These are phyloP conservation scores for Vitis riparia DNA, from an alignment of 164 flowering plant species.

Conservation along the genomic window DNA sequence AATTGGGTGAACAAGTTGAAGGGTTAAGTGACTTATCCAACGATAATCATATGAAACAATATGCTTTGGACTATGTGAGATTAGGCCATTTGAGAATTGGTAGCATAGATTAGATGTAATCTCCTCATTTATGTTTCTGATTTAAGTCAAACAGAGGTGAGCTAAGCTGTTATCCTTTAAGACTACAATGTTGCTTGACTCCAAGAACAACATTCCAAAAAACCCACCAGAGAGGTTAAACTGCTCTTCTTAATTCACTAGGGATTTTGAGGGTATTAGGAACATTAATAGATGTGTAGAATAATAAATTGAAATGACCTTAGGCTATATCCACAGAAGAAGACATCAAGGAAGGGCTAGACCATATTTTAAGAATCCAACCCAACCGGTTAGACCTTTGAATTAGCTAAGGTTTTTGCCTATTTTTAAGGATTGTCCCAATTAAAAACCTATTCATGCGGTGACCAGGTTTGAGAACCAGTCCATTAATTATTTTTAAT, in stretches of 20 bases:
- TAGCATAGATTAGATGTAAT: constrained; percentile 12
- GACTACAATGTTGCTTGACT: constrained; percentile 6
- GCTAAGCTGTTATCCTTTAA: background rate
- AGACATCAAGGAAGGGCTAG: too few relatives aligned
- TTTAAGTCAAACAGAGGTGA: constrained; percentile 14
- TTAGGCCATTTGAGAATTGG: constrained; percentile 6
- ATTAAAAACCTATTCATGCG: too few relatives aligned
- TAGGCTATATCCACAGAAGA: too few relatives aligned
- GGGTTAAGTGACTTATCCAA: constrained; percentile 6
- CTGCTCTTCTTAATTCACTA: constrained; percentile 9
- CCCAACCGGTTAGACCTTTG: too few relatives aligned
- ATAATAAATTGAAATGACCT: too few relatives aligned
- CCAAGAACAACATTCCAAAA: constrained; percentile 14
- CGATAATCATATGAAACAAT: background rate
- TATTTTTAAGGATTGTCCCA: too few relatives aligned
- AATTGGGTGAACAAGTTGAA: background rate
- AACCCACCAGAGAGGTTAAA: constrained; percentile 11
- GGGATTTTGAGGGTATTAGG: too few relatives aligned
- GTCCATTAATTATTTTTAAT: too few relatives aligned
- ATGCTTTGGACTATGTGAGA: background rate
- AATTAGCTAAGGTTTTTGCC: too few relatives aligned
- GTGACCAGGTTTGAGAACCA: too few relatives aligned
- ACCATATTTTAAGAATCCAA: too few relatives aligned
- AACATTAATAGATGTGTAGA: too few relatives aligned
- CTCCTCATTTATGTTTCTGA: background rate